A percentile compares a stretch with the other conserved stretches of the same genome.
These are phyloP conservation scores for Pseudogymnoascus sp. DNA, from an alignment of 2,329 filamentous ascomycete species.

Conservation along the genomic window DNA sequence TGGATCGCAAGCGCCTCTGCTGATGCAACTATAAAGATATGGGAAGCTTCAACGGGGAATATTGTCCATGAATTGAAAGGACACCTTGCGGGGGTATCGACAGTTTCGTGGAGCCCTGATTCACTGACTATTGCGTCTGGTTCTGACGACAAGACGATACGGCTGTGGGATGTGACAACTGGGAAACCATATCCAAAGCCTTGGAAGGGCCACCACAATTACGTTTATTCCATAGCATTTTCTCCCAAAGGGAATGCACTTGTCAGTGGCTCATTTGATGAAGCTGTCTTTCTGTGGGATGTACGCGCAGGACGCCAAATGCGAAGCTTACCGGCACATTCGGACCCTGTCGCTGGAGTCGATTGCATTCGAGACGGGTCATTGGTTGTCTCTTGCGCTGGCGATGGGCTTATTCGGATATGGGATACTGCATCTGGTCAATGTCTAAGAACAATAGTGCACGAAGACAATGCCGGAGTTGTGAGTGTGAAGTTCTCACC, in stretches of 20 bases:
- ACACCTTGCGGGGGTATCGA: constrained; percentile 86
- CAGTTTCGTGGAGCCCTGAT: constrained; percentile 90
- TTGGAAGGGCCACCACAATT: constrained; percentile 86
- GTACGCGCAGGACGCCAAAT: constrained; percentile 80
- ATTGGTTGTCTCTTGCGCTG: constrained; percentile 81
- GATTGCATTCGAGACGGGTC: constrained; percentile 92
- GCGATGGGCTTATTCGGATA: constrained; percentile 83
- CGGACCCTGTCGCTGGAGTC: constrained; percentile 86
- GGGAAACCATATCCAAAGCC: constrained; percentile 45
- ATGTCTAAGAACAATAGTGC: constrained; percentile 86
- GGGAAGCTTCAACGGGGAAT: constrained; percentile 69
- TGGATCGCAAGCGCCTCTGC: constrained; percentile 88
- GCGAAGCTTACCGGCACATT: constrained; percentile 86
- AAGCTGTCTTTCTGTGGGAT: constrained; percentile 96
- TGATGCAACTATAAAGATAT: constrained; percentile 85
- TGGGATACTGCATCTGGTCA: constrained; percentile 96
- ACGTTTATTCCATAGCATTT: constrained; percentile 88
- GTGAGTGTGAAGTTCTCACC: constrained; percentile 86
- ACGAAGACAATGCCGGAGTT: constrained; percentile 90
- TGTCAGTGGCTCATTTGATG: constrained; percentile 90
- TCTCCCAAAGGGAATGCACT: constrained; percentile 98
- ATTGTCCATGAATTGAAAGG: constrained; percentile 86
- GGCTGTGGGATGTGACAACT: constrained; percentile 74
- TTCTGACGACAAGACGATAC: constrained; percentile 91
- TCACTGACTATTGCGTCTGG: constrained; percentile 80